Evolutionary conservation across 345 rosid species (phyloP).

Genomic region (Melaleuca alternifolia): DNA sequence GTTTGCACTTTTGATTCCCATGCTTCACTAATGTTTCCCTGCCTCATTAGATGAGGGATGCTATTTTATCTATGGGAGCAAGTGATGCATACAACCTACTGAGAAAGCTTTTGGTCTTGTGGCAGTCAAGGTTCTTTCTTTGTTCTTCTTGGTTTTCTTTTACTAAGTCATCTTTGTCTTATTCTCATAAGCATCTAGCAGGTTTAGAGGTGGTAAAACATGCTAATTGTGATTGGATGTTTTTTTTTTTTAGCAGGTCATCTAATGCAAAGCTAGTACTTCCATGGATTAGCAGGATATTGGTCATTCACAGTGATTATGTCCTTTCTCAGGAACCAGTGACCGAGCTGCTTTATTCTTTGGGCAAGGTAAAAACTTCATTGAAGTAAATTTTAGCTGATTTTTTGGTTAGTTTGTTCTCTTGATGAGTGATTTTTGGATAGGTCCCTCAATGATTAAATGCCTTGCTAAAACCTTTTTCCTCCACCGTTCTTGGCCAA

Average conservation of each 20-base stretch:
- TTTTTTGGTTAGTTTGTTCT: not conserved
- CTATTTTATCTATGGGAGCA: constrained; percentile 56
- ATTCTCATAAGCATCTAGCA: not conserved
- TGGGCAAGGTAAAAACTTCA: constrained; percentile 42
- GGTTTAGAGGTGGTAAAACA: not conserved
- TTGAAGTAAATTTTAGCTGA: not conserved
- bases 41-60: constrained; percentile 48
- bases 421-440: not conserved
- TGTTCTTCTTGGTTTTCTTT: not conserved
- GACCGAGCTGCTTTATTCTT: constrained; percentile 35
- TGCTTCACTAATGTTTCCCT: not conserved
- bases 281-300: constrained; percentile 72
- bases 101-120: constrained; percentile 49
- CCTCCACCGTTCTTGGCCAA: not conserved
- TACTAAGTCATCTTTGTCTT: not conserved
- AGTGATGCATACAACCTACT: constrained; percentile 54
- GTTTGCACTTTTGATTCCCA: not conserved
- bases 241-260: constrained; percentile 38
- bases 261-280: constrained; percentile 41
- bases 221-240: not conserved
- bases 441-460: not conserved
- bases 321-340: constrained; percentile 38
- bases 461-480: not conserved
- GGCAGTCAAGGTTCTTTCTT: constrained; percentile 76
- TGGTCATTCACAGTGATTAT: constrained; percentile 56